Evolutionary conservation across 1,284 basidiomycete species (phyloP).

Genomic region (Sporisorium scitamineum): DNA sequence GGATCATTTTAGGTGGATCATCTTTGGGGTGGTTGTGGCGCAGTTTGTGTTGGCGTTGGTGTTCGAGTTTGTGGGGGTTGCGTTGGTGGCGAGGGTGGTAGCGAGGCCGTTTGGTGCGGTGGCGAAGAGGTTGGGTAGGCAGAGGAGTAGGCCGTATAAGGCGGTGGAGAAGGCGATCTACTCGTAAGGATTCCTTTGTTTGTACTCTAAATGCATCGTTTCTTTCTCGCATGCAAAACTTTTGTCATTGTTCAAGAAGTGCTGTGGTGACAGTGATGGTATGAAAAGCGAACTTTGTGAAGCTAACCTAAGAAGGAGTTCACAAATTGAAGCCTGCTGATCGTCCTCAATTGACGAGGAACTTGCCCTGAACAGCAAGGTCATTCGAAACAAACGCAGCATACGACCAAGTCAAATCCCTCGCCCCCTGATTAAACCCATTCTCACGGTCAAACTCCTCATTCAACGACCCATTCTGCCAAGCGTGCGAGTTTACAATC

Average conservation of each 20-base stretch:
- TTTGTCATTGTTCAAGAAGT: background rate
- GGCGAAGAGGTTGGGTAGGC: slow-evolving; percentile 5
- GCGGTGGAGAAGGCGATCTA: slow-evolving; percentile 30
- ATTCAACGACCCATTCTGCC: slow-evolving; percentile 50
- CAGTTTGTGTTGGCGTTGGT: slow-evolving; percentile 32
- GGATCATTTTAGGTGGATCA: slow-evolving; percentile 32
- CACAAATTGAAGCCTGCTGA: too few species aligned
- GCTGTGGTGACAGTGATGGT: background rate
- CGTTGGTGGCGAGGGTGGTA: slow-evolving; percentile 8
- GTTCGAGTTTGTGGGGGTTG: slow-evolving; percentile 33
- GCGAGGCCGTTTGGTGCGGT: slow-evolving; percentile 12
- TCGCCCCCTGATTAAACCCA: slow-evolving; percentile 52
- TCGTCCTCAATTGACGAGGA: slow-evolving; percentile 10
- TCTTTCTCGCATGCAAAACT: background rate
- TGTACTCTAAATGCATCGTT: background rate
- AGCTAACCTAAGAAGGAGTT: too few species aligned
- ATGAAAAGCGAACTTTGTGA: background rate
- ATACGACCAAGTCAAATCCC: slow-evolving; percentile 61
- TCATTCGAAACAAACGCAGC: slow-evolving; percentile 52
- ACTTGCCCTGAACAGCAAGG: slow-evolving; percentile 35
- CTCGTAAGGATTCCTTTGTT: background rate
- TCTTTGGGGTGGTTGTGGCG: slow-evolving; percentile 49
- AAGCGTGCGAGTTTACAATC: slow-evolving; percentile 45
- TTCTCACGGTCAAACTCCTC: slow-evolving; percentile 52
- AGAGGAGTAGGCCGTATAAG: slow-evolving; percentile 20